Evolutionary conservation across 768 basidiomycete species (phyloP).

Genomic region (Paxillus rubicundulus): DNA sequence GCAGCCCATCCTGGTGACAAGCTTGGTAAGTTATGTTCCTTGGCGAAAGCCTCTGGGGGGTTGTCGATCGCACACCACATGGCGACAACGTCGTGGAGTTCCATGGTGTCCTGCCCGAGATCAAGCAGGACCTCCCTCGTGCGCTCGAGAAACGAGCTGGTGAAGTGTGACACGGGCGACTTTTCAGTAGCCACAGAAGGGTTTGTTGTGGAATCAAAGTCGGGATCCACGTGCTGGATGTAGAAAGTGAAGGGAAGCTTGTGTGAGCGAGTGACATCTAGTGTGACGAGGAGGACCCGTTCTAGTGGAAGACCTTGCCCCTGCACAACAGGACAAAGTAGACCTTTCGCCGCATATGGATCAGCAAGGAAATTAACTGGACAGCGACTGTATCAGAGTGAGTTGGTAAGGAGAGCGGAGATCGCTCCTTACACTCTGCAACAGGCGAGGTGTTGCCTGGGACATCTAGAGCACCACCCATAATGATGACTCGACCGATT

Average conservation of each 20-base stretch:
- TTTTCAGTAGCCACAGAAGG: slow-evolving; percentile 52
- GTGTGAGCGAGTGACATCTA: slow-evolving; percentile 83
- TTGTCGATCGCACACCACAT: slow-evolving; percentile 84
- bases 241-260: slow-evolving; percentile 73
- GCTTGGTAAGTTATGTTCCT: slow-evolving; percentile 19
- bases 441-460: slow-evolving; percentile 82
- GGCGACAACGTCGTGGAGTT: slow-evolving; percentile 87
- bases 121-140: slow-evolving; percentile 73
- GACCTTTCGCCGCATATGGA: slow-evolving; percentile 74
- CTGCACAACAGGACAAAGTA: slow-evolving; percentile 46
- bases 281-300: slow-evolving; percentile 65
- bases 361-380: slow-evolving; percentile 87
- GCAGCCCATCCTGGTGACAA: slow-evolving; percentile 57
- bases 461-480: slow-evolving; percentile 93
- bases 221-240: slow-evolving; percentile 54
- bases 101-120: slow-evolving; percentile 83
- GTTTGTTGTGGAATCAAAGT: slow-evolving; percentile 45
- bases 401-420: not conserved
- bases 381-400: not conserved
- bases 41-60: slow-evolving; percentile 44
- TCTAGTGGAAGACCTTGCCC: slow-evolving; percentile 55
- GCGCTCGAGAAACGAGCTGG: slow-evolving; percentile 73
- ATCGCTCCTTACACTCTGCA: slow-evolving; percentile 69
- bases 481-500: slow-evolving; percentile 76
- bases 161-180: slow-evolving; percentile 68